Conservation (phyloP, 73 alveolate genomes). For the Blepharisma stoltei region DNA sequence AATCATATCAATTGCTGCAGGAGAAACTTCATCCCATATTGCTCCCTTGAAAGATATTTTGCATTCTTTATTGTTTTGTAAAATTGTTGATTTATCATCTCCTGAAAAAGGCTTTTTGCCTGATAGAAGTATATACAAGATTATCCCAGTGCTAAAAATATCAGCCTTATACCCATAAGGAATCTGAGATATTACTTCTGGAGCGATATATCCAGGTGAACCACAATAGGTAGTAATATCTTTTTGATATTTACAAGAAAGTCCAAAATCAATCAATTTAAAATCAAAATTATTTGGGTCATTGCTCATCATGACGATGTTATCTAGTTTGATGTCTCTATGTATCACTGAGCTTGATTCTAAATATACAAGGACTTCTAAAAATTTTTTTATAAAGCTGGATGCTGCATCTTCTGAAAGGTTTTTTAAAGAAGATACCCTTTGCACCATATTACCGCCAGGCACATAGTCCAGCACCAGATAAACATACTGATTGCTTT, state of each 20-base stretch:
- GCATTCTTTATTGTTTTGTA: no score
- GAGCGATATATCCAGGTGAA: slow-evolving; percentile 27
- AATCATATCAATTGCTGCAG: no score
- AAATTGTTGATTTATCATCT: background rate
- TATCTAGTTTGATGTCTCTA: slow-evolving; percentile 43
- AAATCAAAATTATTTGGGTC: slow-evolving; percentile 14
- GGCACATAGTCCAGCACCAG: slow-evolving; percentile 32
- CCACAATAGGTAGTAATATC: slow-evolving; percentile 24
- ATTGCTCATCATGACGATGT: slow-evolving; percentile 16
- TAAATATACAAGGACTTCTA: slow-evolving; percentile 10
- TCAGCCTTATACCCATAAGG: slow-evolving; percentile 13
- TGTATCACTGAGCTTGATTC: slow-evolving; percentile 30
- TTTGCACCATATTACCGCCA: slow-evolving; percentile 3
- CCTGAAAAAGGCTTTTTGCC: slow-evolving; percentile 2
- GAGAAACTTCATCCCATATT: no score
- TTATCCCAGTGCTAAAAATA: slow-evolving; percentile 5
- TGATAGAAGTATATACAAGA: background rate
- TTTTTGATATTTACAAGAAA: slow-evolving; percentile 31
- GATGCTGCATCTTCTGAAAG: background rate
- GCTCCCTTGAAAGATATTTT: no score
- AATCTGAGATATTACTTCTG: slow-evolving; percentile 1
- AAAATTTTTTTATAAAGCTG: background rate
- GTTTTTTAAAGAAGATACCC: background rate
- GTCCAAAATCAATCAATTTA: slow-evolving; percentile 37
- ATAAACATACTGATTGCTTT: slow-evolving; percentile 36